Base-by-base conservation (phyloP, 495 filamentous ascomycete species). In the Xylaria longipes region DNA sequence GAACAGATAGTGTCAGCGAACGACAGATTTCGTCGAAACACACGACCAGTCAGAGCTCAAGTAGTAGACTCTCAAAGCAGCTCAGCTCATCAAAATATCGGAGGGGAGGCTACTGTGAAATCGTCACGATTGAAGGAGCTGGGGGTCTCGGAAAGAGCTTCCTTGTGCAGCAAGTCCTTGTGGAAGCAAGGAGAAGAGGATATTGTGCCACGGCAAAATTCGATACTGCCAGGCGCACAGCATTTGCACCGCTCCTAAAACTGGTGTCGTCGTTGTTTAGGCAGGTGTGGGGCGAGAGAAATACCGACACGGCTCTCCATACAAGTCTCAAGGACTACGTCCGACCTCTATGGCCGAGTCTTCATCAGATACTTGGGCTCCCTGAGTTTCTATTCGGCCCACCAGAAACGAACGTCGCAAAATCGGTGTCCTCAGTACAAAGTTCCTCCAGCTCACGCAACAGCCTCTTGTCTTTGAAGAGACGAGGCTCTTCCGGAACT, bases 211-310 rank as follows among this genome's bases (percentile, higher is more conserved):
- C 91, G 45, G 90, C 93, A 25, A 95, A 94, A 78, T 93, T 97
- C 72, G 94, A 97, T 73, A 89, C 89, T n/a, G 89, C 92, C 5
- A 89, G 91, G 79, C 88, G 89, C 69, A 90, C 91, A 1, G 93
- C 94, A 4, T 97, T 95, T 77, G 93, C 94, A 37, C 93, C 94
- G 0, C 87, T 97, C 48, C 85, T 96, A 3, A 92, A 91, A 75
- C 82, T 95, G 2, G 82, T 97, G 71, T 92, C 92, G 7, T 94
- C 92, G 48, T 82, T 97, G 6, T 92, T 97, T 72, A 92, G 93
- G 62, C 94, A 97, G 74, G 94, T 97, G 9, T 97, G 95, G 82
- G 95, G 93, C 0, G 94, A 97, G 77, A 91, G 90, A 65, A 92
- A 97, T 80, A 91, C 95, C 2, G 90, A 90, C 2, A 97, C 92